phyloP scores from a whole-genome alignment of 2,329 filamentous ascomycete genomes.

The Sarocladium oryzae region DNA sequence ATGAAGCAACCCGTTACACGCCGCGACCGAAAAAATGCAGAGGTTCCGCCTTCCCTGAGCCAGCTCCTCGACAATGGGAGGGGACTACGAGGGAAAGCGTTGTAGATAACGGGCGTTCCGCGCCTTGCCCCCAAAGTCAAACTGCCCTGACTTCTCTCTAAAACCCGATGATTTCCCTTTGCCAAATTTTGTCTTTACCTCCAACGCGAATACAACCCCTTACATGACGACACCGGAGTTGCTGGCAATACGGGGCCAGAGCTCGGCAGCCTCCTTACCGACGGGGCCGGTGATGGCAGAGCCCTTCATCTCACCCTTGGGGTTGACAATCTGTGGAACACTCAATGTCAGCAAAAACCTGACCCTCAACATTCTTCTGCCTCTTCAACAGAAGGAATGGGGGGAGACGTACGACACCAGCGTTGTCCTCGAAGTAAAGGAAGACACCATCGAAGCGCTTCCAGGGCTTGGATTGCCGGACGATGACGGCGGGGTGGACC shows the following conservation, averaged over 20 bases:
- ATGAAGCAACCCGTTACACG: slow-evolving; percentile 45
- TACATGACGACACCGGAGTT: slow-evolving; percentile 99
- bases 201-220: slow-evolving; percentile 36
- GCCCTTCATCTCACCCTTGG: slow-evolving; percentile 99
- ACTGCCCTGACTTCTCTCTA: neutral
- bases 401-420: slow-evolving; percentile 76
- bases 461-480: slow-evolving; percentile 99
- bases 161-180: neutral
- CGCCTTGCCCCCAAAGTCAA: neutral
- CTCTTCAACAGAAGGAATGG: neutral
- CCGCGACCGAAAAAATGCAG: slow-evolving; percentile 38
- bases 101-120: neutral
- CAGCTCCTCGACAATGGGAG: neutral
- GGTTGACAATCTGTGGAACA: slow-evolving; percentile 81
- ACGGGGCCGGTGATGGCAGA: slow-evolving; percentile 98
- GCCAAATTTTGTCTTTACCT: slow-evolving; percentile 17
- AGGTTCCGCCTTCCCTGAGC: neutral
- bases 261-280: slow-evolving; percentile 98
- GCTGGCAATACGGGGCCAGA: slow-evolving; percentile 99
- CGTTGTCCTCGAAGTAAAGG: slow-evolving; percentile 99
- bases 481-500: slow-evolving; percentile 99
- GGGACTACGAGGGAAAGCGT: neutral
- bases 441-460: slow-evolving; percentile 97
- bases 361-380: too few relatives aligned
- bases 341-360: neutral